Percentiles rank a stretch among this genome's conserved stretches.
These are phyloP conservation scores for Aspergillus proliferans DNA, from an alignment of 2,329 filamentous ascomycete species.

Conservation along the genomic window DNA sequence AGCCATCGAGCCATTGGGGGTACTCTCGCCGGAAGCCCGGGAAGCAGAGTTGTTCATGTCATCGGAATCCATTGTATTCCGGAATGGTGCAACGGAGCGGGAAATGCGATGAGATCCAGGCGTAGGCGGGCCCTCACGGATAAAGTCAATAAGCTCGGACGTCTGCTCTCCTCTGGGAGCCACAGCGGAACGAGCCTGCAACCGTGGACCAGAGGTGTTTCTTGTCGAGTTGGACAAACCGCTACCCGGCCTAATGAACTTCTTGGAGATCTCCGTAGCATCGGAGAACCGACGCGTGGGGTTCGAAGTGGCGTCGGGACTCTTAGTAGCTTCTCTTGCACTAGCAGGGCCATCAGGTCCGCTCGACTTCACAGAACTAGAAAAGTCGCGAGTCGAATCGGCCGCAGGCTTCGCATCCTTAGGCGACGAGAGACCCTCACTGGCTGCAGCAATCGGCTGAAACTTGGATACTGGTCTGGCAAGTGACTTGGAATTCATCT, in stretches of 20 bases:
- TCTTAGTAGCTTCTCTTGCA: conserved; percentile 3
- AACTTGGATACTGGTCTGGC: conserved; percentile 18
- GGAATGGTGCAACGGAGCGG: conserved; percentile 75
- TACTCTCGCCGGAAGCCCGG: conserved; percentile 36
- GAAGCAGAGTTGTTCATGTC: conserved; percentile 45
- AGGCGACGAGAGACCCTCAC: conserved; percentile 9
- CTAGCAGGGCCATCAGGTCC: conserved; percentile 50
- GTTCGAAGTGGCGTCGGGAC: conserved; percentile 9
- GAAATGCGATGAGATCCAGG: conserved; percentile 65
- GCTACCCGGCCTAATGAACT: conserved; percentile 10
- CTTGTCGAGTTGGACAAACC: conserved; percentile 11
- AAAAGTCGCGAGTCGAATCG: conserved; percentile 74
- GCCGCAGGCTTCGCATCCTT: conserved; percentile 62
- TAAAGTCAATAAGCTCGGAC: conserved; percentile 90
- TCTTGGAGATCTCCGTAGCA: conserved; percentile 12
- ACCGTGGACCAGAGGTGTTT: conserved; percentile 37
- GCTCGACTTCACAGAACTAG: conserved; percentile 82
- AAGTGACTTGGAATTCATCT: conserved; percentile 12
- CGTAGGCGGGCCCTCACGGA: conserved; percentile 73
- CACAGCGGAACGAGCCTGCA: conserved; percentile 66
- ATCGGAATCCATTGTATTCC: conserved; percentile 79
- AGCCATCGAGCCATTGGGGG: conserved; percentile 48
- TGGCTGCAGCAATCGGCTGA: conserved; percentile 14
- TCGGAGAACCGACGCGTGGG: conserved; percentile 11
- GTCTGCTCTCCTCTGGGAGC: conserved; percentile 60